phyloP scores from a whole-genome alignment of 176 grass and related monocot species.

The Bolboschoenus planiculmis region DNA sequence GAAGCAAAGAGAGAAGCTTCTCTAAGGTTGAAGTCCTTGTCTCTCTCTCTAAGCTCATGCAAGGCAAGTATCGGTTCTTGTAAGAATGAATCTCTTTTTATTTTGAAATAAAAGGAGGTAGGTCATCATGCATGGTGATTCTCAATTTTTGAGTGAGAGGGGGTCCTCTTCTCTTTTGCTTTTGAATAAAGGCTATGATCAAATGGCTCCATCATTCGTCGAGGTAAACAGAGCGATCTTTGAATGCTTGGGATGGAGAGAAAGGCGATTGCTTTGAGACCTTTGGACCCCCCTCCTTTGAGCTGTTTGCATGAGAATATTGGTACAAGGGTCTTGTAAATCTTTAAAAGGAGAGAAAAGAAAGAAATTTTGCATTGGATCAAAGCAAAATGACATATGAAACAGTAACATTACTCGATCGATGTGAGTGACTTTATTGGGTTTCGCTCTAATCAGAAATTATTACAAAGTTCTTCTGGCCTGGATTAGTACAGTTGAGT shows the following conservation, averaged over 20 bases:
- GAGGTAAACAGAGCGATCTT: conserved; percentile 44
- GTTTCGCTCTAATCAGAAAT: conserved; percentile 29
- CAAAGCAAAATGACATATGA: conserved; percentile 35
- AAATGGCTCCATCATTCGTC: conserved; percentile 13
- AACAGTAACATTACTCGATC: conserved; percentile 7
- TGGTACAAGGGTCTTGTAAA: conserved; percentile 17
- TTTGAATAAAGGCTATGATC: conserved; percentile 32
- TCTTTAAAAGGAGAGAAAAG: conserved; percentile 23
- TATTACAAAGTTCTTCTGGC: not conserved
- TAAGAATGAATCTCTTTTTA: conserved; percentile 16
- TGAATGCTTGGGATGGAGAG: conserved; percentile 83
- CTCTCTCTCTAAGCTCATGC: not conserved
- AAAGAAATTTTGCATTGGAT: conserved; percentile 63
- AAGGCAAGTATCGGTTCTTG: conserved; percentile 23
- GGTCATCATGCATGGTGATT: not conserved
- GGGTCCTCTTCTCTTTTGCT: conserved; percentile 12
- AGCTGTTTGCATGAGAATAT: conserved; percentile 26
- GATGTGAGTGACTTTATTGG: conserved; percentile 38
- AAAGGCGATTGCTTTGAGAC: conserved; percentile 65
- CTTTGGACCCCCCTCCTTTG: conserved; percentile 48
- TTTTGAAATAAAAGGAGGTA: conserved; percentile 11
- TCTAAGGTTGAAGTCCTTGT: conserved; percentile 15
- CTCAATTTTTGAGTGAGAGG: conserved; percentile 18
- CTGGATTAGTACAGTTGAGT: not conserved
- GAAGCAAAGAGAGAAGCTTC: conserved; percentile 9